phyloP scores from a whole-genome alignment of 164 flowering plant species.

The Macadamia integrifolia region DNA sequence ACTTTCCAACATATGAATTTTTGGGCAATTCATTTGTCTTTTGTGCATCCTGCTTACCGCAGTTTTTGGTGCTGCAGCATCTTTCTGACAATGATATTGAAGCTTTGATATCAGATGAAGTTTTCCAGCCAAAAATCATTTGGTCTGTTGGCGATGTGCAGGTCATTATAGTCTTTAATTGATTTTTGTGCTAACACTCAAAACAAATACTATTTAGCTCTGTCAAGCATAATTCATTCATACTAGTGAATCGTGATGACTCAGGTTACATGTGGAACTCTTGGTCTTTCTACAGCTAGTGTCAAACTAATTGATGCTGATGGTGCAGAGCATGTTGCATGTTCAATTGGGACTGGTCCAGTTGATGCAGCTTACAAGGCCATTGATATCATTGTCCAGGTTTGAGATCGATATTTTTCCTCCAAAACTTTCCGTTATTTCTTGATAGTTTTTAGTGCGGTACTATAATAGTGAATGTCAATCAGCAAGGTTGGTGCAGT shows the following conservation, averaged over 20 bases:
- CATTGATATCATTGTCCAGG: constrained; percentile 83
- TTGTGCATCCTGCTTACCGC: not conserved
- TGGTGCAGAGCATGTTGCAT: constrained; percentile 70
- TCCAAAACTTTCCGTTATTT: not conserved
- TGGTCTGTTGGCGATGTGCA: constrained; percentile 88
- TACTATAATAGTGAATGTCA: no score
- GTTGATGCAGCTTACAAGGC: constrained; percentile 97
- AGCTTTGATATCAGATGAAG: constrained; percentile 84
- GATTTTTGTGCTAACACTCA: not conserved
- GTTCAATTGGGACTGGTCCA: constrained; percentile 92
- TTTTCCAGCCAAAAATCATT: constrained; percentile 75
- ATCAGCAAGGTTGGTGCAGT: no score
- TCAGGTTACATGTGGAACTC: constrained; percentile 92
- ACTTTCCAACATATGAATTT: not conserved
- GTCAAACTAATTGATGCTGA: constrained; percentile 61
- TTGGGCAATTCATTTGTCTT: not conserved
- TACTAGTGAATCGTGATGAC: no score
- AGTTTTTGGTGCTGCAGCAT: constrained; percentile 40
- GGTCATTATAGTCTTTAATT: constrained; percentile 29
- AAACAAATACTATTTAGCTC: not conserved
- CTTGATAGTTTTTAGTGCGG: no score
- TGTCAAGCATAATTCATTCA: not conserved
- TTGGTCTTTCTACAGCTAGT: constrained; percentile 93
- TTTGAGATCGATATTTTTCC: constrained; percentile 12
- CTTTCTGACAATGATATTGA: constrained; percentile 81